Base-by-base conservation (phyloP, 2,329 filamentous ascomycete genomes). In the Cladosporium velox region DNA sequence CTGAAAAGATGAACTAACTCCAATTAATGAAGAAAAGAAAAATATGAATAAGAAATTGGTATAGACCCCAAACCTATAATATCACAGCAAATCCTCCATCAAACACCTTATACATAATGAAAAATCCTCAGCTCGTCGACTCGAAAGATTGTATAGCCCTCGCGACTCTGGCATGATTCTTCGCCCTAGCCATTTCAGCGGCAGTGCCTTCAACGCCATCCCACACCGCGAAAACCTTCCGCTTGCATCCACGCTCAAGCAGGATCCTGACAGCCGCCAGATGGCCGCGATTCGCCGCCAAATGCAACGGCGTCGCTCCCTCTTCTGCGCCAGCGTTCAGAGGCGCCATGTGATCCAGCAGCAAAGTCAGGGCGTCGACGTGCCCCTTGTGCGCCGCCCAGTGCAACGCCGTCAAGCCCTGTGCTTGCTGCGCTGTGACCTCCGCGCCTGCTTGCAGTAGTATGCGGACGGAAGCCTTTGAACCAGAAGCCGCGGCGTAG, bases 381-480 rank as follows among this genome's bases (percentile, higher is more conserved):
- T 75, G 70, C 18, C 70, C 71, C 59, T 75, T 74, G 61, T 74
- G 72, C 3, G 70, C 67, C 11, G 73, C 71, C 73, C 73, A 74
- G 60, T 74, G 73, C 30, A 72, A 64, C 21, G 73, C 65, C 4
- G 69, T 72, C 59, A 75, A 59, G 5, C 73, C 71, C 51, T 72
- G 69, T 34, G 52, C 65, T 44, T 75, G 70, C 30, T 57, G 64
- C 21, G 65, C 68, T 28, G 69, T 68, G 15, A 74, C 65, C 47
- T 67, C 65, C 12, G 73, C 74, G 7, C 71, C 70, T 7, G 57
- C 64, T 24, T 66, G 63, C 7, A 75, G 65, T 2, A 75, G 62
- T 6, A 72, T 65, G 24, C 67, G 65, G 12, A 72, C 71, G 1
- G 69, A 69, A 11, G 68, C 30, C 3, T 65, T 61, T 2, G 67